These are phyloP conservation scores for Hypoxylon sp. DNA, from an alignment of 2,329 filamentous ascomycete species.

Conservation along the genomic window DNA sequence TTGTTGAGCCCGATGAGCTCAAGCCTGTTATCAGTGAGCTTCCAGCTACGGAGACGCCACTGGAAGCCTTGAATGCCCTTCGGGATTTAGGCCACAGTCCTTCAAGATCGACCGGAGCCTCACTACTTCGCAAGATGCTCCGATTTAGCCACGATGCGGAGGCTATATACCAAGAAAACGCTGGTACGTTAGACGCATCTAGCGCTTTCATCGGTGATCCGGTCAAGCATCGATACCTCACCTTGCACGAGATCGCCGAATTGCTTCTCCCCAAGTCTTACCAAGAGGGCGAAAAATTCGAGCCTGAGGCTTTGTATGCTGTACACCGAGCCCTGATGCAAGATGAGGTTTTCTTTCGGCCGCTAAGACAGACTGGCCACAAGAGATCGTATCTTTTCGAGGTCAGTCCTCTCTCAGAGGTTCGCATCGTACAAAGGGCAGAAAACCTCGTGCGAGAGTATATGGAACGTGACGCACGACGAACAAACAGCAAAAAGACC, in stretches of 20 bases:
- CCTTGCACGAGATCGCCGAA: conserved; percentile 60
- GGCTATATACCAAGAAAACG: conserved; percentile 57
- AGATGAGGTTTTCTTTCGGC: conserved; percentile 68
- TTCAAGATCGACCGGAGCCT: conserved; percentile 52
- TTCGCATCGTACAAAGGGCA: conserved; percentile 59
- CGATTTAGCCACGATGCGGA: conserved; percentile 55
- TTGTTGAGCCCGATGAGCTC: conserved; percentile 54
- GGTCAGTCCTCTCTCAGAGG: conserved; percentile 65
- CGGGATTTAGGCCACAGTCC: conserved; percentile 54
- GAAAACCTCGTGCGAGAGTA: conserved; percentile 63
- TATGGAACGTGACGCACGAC: conserved; percentile 51
- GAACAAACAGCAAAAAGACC: not conserved
- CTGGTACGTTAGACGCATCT: conserved; percentile 58
- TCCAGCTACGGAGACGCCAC: conserved; percentile 43
- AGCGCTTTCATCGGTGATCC: conserved; percentile 51
- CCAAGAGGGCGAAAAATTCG: conserved; percentile 51
- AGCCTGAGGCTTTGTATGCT: conserved; percentile 68
- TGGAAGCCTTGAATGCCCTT: conserved; percentile 47
- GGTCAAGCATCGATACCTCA: conserved; percentile 55
- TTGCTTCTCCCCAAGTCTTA: conserved; percentile 51
- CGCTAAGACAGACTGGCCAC: conserved; percentile 58
- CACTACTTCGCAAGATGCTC: conserved; percentile 58
- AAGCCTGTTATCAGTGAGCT: conserved; percentile 51
- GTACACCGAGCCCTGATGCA: conserved; percentile 71
- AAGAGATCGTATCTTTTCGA: conserved; percentile 67